Percentiles rank a stretch among this genome's conserved stretches.
phyloP scores from a whole-genome alignment of 345 rosid genomes.

The Boechera divaricarpa region DNA sequence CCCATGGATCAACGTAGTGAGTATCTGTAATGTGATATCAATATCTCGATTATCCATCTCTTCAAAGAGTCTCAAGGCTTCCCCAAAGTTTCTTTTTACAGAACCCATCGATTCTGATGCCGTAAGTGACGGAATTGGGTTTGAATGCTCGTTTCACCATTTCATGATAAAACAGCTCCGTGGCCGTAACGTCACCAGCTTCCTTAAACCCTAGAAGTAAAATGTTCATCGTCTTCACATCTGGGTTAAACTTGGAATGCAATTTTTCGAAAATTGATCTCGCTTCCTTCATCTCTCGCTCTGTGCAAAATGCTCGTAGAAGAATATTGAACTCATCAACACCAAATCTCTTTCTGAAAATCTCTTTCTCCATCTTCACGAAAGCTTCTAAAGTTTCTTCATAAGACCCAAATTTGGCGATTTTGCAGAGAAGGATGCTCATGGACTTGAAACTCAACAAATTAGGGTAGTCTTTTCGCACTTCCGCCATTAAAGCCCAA shows the following conservation, averaged over 20 bases:
- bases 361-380: slow-evolving; percentile 61
- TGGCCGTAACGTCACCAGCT: slow-evolving; percentile 71
- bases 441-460: slow-evolving; percentile 72
- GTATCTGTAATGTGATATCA: slow-evolving; percentile 58
- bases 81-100: slow-evolving; percentile 74
- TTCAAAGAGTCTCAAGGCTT: slow-evolving; percentile 73
- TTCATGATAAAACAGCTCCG: slow-evolving; percentile 83
- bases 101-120: slow-evolving; percentile 76
- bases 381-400: slow-evolving; percentile 80
- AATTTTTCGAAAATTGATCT: slow-evolving; percentile 66
- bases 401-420: slow-evolving; percentile 68
- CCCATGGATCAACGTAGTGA: slow-evolving; percentile 87
- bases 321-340: slow-evolving; percentile 80
- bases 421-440: slow-evolving; percentile 74
- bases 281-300: slow-evolving; percentile 85
- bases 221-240: slow-evolving; percentile 81
- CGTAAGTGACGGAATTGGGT: slow-evolving; percentile 60
- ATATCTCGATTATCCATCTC: slow-evolving; percentile 64
- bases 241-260: slow-evolving; percentile 61
- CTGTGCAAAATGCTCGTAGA: slow-evolving; percentile 69
- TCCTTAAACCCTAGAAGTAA: slow-evolving; percentile 82
- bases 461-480: slow-evolving; percentile 50
- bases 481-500: slow-evolving; percentile 74
- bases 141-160: slow-evolving; percentile 76
- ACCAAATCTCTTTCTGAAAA: slow-evolving; percentile 65